These are phyloP conservation scores for Pseudocercospora pini-densiflorae DNA, from an alignment of 2,329 filamentous ascomycete genomes.

Conservation along the genomic window DNA sequence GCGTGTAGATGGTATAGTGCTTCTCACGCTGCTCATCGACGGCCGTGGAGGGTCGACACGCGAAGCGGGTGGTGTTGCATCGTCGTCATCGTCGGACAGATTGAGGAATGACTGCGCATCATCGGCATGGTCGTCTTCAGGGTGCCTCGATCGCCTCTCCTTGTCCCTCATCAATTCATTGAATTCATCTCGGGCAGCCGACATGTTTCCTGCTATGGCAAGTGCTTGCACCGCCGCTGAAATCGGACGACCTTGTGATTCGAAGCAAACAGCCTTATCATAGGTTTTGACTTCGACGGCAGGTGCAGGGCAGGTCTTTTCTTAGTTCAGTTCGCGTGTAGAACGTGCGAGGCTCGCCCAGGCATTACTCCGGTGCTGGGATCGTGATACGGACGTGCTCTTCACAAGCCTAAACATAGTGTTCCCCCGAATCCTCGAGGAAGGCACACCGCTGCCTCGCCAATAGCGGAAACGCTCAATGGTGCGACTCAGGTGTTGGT, in stretches of 20 bases:
- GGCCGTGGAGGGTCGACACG: slow-evolving; percentile 50
- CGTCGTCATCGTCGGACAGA: slow-evolving; percentile 51
- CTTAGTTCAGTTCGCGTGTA: slow-evolving; percentile 10
- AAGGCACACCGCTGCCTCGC: slow-evolving; percentile 9
- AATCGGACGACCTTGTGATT: background rate
- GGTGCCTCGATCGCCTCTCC: slow-evolving; percentile 47
- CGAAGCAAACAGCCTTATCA: slow-evolving; percentile 11
- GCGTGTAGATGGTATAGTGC: slow-evolving; percentile 63
- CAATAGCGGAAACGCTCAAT: background rate
- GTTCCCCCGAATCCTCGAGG: background rate
- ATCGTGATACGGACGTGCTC: slow-evolving; percentile 15
- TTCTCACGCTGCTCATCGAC: slow-evolving; percentile 47
- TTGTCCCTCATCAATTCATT: slow-evolving; percentile 56
- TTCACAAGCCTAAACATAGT: slow-evolving; percentile 14
- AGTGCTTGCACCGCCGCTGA: slow-evolving; percentile 5
- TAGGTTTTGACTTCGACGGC: slow-evolving; percentile 16
- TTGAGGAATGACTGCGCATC: slow-evolving; percentile 42
- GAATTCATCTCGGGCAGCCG: slow-evolving; percentile 57
- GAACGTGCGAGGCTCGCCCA: slow-evolving; percentile 15
- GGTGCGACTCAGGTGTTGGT: slow-evolving; percentile 7
- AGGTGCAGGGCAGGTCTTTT: slow-evolving; percentile 19
- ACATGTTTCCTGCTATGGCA: slow-evolving; percentile 42
- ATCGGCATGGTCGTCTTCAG: slow-evolving; percentile 54
- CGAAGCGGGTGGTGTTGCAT: slow-evolving; percentile 59
- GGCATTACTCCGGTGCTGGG: slow-evolving; percentile 18